Base-by-base conservation (phyloP, 1,139 yeast species). In the Kurtzmaniella quercitrusa region DNA sequence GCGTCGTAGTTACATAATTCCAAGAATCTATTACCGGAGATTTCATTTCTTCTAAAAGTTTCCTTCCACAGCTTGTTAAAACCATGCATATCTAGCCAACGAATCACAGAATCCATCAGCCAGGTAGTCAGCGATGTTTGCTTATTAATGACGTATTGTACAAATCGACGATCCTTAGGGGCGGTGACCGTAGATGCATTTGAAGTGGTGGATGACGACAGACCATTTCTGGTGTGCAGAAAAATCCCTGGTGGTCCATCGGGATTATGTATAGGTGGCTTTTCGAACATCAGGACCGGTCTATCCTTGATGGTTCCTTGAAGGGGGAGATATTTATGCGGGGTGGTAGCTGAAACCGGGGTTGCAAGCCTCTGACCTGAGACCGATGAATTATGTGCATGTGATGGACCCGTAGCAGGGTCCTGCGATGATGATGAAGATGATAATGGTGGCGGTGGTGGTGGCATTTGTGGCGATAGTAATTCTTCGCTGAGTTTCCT, bases 21-120 rank as follows among this genome's bases (percentile, higher is more conserved):
- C 21, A 89, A 63, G 55, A 89, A 89, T 33, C 77, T 66, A 42
- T 78, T 75, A 0, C 93, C 91, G 5, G 74, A 68, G 2, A 88
- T 70, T 46, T 80, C 81, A 49, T 82, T 75, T 39, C 73, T 69
- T 33, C 67, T 67, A 58, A 89, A 85, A 10, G 83, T 75, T 10
- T 72, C 78, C 25, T 75, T 69, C 96, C 96, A 90, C 11, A 83
- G 73, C 5, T 73, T 75, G 49, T 86, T 85, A 61, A 90, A 90
- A 29, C 77, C 74, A 57, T 89, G 75, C 17, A 60, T 54, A 14
- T 77, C 83, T 25, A 90, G 69, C 95, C 96, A 90, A 39, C 65
- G 59, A 1, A 75, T 47, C 0, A 89, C 94, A 44, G 85, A 71
- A 14, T 75, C 78, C 52, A 79, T 68, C 4, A 85, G 79, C 97